Conservation (phyloP, 1,284 basidiomycete species). For the Malassezia globosa region DNA sequence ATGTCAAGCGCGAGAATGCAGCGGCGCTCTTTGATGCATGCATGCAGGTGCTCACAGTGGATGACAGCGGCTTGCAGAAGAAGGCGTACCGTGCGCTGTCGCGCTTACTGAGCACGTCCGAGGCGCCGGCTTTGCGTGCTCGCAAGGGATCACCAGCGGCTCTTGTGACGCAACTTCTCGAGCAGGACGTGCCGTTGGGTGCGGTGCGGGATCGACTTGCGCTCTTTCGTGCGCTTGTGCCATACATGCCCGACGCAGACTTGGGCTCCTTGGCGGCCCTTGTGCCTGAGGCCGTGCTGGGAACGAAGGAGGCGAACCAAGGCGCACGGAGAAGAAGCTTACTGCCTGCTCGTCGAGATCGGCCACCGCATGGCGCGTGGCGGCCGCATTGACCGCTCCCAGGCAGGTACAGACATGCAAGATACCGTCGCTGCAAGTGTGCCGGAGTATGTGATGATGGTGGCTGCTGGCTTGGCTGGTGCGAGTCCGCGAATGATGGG, state of each 20-base stretch:
- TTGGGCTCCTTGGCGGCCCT: conserved; percentile 77
- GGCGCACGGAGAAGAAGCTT: conserved; percentile 78
- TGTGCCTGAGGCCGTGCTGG: conserved; percentile 89
- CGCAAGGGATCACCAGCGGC: conserved; percentile 19
- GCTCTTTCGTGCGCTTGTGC: conserved; percentile 64
- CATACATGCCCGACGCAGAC: conserved; percentile 59
- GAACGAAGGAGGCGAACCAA: conserved; percentile 93
- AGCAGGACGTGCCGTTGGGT: conserved; percentile 59
- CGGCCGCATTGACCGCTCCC: conserved; percentile 62
- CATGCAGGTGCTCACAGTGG: conserved; percentile 54
- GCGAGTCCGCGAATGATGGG: conserved; percentile 96
- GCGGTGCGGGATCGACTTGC: conserved; percentile 76
- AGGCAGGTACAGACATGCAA: conserved; percentile 9
- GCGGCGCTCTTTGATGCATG: conserved; percentile 53
- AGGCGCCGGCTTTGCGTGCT: conserved; percentile 17
- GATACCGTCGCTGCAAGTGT: conserved; percentile 61
- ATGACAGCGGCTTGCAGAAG: conserved; percentile 78
- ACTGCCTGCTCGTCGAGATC: conserved; percentile 81
- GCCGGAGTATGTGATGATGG: conserved; percentile 92
- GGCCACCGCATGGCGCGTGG: conserved; percentile 81
- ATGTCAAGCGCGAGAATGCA: conserved; percentile 28
- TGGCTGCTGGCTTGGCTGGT: conserved; percentile 85
- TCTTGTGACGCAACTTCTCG: conserved; percentile 29
- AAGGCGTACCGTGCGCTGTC: conserved; percentile 81
- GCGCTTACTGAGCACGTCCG: conserved; percentile 48